phyloP scores from a whole-genome alignment of 148 eudicot species.

The Rhododendron kiyosumense region DNA sequence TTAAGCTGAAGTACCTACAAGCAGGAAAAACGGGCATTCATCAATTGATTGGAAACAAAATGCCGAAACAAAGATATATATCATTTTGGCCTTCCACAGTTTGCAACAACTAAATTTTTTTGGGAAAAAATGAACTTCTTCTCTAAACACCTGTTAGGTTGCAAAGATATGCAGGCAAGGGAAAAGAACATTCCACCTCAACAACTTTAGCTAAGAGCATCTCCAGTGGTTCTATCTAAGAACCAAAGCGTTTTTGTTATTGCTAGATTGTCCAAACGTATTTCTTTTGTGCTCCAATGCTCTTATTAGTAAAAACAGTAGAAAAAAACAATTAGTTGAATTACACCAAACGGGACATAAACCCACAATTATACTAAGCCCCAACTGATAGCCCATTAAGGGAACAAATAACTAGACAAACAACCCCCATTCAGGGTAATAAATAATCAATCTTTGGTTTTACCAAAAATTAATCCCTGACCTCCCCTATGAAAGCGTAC shows the following conservation, averaged over 20 bases:
- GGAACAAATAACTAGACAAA: too few species aligned
- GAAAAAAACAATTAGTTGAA: neutral
- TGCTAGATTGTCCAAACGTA: neutral
- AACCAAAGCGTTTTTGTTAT: neutral
- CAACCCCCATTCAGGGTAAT: neutral
- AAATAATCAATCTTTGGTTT: neutral
- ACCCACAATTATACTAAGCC: neutral
- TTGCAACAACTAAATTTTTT: neutral
- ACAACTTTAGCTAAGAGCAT: neutral
- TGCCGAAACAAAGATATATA: neutral
- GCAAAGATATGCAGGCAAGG: neutral
- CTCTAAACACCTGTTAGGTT: neutral
- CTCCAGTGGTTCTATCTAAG: neutral
- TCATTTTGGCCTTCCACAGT: conserved; percentile 1
- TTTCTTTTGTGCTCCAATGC: neutral
- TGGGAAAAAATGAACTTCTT: neutral
- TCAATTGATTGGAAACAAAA: neutral
- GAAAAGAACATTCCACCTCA: neutral
- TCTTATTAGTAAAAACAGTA: neutral
- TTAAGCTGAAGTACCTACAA: conserved; percentile 9
- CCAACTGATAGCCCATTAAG: neutral
- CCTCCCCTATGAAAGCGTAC: neutral
- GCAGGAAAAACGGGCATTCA: neutral
- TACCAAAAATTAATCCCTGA: neutral
- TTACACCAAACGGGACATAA: neutral